Percentiles rank a stretch among this genome's conserved stretches.
Evolutionary conservation across 2,329 filamentous ascomycete species (phyloP).

Genomic region (Metarhizium guizhouense): DNA sequence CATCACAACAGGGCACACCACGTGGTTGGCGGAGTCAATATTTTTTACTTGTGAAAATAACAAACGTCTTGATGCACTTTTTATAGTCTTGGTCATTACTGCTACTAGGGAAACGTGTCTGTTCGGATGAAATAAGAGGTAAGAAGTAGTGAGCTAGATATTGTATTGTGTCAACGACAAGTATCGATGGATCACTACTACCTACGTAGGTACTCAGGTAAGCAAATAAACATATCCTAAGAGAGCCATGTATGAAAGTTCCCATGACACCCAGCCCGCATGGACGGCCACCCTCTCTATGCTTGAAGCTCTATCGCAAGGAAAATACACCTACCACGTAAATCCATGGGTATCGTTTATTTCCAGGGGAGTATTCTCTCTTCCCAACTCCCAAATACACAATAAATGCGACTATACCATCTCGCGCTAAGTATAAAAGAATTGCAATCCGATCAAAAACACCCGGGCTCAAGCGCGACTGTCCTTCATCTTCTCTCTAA

Average conservation of each 20-base stretch:
- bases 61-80: not conserved
- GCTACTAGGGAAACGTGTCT: too few species aligned
- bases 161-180: too few species aligned
- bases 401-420: conserved; percentile 1
- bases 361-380: not conserved
- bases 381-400: not conserved
- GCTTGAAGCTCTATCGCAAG: not conserved
- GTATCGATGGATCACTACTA: too few species aligned
- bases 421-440: not conserved
- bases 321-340: not conserved
- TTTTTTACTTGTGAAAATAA: not conserved
- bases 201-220: too few species aligned
- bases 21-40: not conserved
- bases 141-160: too few species aligned
- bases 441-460: not conserved
- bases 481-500: conserved; percentile 32
- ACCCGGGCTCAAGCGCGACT: not conserved
- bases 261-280: too few species aligned
- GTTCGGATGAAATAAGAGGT: too few species aligned
- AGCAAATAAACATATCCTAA: too few species aligned
- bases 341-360: not conserved
- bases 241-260: too few species aligned
- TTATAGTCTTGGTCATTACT: not conserved
- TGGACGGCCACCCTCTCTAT: not conserved
- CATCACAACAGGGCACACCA: not conserved